phyloP scores from a whole-genome alignment of 305 asterid species.

The Fraxinus floribunda region DNA sequence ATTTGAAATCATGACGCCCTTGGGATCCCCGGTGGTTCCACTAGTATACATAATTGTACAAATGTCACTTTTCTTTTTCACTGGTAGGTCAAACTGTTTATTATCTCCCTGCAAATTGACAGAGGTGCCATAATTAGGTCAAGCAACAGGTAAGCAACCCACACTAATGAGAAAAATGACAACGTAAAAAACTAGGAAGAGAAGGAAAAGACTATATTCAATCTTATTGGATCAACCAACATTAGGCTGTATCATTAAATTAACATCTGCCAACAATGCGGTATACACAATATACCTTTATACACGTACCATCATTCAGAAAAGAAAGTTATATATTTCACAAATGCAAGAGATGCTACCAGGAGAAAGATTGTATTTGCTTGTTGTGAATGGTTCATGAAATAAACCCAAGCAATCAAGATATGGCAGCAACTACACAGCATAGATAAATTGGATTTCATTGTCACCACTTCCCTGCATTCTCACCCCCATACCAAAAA shows the following conservation, averaged over 20 bases:
- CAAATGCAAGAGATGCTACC: not conserved
- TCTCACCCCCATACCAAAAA: not conserved
- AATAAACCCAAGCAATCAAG: not conserved
- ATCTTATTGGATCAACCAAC: not conserved
- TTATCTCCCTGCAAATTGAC: constrained; percentile 61
- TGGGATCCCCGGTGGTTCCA: constrained; percentile 54
- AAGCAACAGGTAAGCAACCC: constrained; percentile 18
- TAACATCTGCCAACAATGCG: not conserved
- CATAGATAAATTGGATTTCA: not conserved
- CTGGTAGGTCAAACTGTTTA: constrained; percentile 42
- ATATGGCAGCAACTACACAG: not conserved
- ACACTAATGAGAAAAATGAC: not conserved
- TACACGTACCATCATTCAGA: constrained; percentile 4
- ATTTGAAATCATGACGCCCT: constrained; percentile 52
- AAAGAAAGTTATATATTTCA: constrained; percentile 5
- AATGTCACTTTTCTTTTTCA: constrained; percentile 38
- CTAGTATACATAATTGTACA: constrained; percentile 56
- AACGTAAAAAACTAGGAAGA: not conserved
- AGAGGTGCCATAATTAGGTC: constrained; percentile 27
- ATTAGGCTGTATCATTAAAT: constrained; percentile 1
- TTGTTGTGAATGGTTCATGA: not conserved
- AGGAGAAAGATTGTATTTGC: not conserved
- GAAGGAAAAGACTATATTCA: constrained; percentile 13
- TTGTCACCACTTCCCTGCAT: not conserved
- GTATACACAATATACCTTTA: not conserved